A percentile compares a stretch with the other conserved stretches of the same genome.
Evolutionary conservation across 148 eudicot species (phyloP).

Genomic region (Silene latifolia): DNA sequence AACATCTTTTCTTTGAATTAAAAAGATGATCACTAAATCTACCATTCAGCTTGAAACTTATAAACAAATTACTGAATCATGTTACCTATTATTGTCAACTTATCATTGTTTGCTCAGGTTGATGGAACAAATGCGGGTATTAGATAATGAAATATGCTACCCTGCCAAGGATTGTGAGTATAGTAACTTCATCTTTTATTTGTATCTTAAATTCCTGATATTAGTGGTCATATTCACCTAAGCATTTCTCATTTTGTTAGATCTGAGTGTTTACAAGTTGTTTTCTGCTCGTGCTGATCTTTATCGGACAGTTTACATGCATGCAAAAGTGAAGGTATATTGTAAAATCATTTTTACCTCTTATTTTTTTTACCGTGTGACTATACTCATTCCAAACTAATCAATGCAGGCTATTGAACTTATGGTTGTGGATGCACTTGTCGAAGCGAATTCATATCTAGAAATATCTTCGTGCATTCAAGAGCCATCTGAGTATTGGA

Average conservation of each 20-base stretch:
- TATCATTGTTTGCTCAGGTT: conserved; percentile 37
- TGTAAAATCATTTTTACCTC: neutral
- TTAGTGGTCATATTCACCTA: neutral
- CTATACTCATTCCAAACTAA: neutral
- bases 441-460: conserved; percentile 63
- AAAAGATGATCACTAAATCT: neutral
- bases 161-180: conserved; percentile 78
- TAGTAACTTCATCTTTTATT: neutral
- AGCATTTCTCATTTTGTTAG: conserved; percentile 33
- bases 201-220: neutral
- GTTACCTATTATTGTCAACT: neutral
- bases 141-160: conserved; percentile 85
- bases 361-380: neutral
- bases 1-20: neutral
- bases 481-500: conserved; percentile 86
- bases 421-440: conserved; percentile 82
- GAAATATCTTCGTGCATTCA: conserved; percentile 54
- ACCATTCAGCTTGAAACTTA: neutral
- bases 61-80: neutral
- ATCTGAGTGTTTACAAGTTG: conserved; percentile 72
- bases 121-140: conserved; percentile 77
- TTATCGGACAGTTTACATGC: conserved; percentile 79
- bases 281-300: conserved; percentile 86
- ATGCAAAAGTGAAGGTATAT: conserved; percentile 84
- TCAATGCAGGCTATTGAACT: conserved; percentile 72